Evolutionary conservation across 768 basidiomycete genomes (phyloP).

Genomic region (Mycena kentingensis): DNA sequence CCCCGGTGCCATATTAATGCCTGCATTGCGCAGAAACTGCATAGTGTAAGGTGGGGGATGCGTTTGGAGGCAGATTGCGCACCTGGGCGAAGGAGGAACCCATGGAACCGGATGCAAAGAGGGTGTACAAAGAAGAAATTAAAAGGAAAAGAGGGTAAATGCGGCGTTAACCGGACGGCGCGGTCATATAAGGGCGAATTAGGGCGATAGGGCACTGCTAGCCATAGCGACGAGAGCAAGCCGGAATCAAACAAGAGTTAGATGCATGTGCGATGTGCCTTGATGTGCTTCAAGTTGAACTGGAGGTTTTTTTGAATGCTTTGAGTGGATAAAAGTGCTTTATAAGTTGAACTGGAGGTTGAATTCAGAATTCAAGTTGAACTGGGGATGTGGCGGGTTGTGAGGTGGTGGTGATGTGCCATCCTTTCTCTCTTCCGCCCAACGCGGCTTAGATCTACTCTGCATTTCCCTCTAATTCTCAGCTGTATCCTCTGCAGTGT

Average conservation of each 20-base stretch:
- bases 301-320: too few relatives aligned
- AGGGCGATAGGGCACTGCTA: slow-evolving; percentile 4
- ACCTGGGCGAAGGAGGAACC: slow-evolving; percentile 18
- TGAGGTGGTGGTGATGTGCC: too few relatives aligned
- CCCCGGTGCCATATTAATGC: slow-evolving; percentile 16
- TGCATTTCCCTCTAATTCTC: not conserved
- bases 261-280: not conserved
- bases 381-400: too few relatives aligned
- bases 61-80: slow-evolving; percentile 3
- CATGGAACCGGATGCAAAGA: not conserved
- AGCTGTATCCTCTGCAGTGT: not conserved
- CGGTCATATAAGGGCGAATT: slow-evolving; percentile 6
- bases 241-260: not conserved
- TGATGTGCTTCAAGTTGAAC: not conserved
- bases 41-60: not conserved
- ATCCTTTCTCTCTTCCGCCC: not conserved
- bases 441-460: not conserved
- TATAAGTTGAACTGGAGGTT: too few relatives aligned
- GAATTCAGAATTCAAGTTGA: too few relatives aligned
- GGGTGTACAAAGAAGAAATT: slow-evolving; percentile 2
- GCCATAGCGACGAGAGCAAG: slow-evolving; percentile 6
- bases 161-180: slow-evolving; percentile 3
- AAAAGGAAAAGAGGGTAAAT: slow-evolving; percentile 13
- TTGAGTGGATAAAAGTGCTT: too few relatives aligned
- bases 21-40: slow-evolving; percentile 11